Evolutionary conservation across 257 asterid genomes (phyloP).

Genomic region (Handroanthus guayacan): DNA sequence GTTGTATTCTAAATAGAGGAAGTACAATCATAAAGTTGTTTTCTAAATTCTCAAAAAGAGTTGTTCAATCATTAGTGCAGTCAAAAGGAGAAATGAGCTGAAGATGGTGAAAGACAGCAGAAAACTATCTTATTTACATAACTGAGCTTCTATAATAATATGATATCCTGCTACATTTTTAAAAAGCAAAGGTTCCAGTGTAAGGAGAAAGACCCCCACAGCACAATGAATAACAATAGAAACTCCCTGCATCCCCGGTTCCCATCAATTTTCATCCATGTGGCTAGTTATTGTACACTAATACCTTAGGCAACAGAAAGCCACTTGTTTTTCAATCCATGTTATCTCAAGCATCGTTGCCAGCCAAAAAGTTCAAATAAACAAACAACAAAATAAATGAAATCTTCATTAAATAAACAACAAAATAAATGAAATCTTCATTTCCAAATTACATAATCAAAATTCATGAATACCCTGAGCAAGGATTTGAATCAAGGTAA

Average conservation of each 20-base stretch:
- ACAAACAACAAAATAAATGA: neutral
- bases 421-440: neutral
- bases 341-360: constrained; percentile 15
- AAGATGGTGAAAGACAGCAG: neutral
- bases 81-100: neutral
- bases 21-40: neutral
- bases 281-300: neutral
- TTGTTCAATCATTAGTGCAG: neutral
- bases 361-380: neutral
- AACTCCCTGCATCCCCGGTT: neutral
- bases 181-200: neutral
- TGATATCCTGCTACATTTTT: neutral
- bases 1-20: neutral
- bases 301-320: neutral
- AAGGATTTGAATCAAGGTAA: constrained; percentile 21
- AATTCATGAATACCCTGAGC: neutral
- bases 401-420: neutral
- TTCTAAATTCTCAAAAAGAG: constrained; percentile 15
- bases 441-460: constrained; percentile 23
- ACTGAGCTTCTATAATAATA: constrained; percentile 8
- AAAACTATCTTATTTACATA: neutral
- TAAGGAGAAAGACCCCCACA: neutral
- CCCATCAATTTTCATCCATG: neutral
- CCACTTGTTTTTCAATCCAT: neutral
- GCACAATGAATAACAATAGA: neutral